phyloP scores from a whole-genome alignment of 2,329 filamentous ascomycete species.

The Colletotrichum australisinense region DNA sequence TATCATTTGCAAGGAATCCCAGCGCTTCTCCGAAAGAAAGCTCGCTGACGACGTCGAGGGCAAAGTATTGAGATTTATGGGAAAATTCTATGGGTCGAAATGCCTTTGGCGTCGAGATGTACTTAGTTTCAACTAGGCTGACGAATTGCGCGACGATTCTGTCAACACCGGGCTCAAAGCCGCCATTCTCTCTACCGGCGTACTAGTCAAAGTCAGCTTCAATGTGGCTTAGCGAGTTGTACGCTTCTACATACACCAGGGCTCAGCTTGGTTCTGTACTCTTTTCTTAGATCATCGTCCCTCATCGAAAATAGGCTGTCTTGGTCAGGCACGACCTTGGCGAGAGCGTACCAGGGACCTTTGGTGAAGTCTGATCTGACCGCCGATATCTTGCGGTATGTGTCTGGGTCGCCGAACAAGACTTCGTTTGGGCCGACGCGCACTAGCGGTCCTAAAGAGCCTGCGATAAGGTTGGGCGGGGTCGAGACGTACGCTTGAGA shows the following conservation, averaged over 20 bases:
- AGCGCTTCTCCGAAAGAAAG: conserved; percentile 42
- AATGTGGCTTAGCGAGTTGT: too few relatives aligned
- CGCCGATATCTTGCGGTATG: conserved; percentile 21
- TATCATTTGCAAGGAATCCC: conserved; percentile 41
- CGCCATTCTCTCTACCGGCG: conserved; percentile 27
- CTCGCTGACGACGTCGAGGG: conserved; percentile 42
- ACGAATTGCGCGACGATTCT: conserved; percentile 17
- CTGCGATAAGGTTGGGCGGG: conserved; percentile 37
- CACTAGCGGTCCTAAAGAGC: conserved; percentile 36
- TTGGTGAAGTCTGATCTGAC: conserved; percentile 34
- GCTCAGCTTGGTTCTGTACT: conserved; percentile 33
- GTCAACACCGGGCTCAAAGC: conserved; percentile 25
- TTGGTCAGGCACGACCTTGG: conserved; percentile 29
- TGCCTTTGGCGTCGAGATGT: conserved; percentile 6
- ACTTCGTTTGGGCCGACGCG: conserved; percentile 38
- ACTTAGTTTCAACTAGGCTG: conserved; percentile 24
- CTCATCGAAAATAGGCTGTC: conserved; percentile 36
- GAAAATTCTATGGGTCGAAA: conserved; percentile 32
- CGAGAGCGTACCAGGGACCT: conserved; percentile 34
- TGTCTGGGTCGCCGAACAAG: conserved; percentile 34
- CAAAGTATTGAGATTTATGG: conserved; percentile 33
- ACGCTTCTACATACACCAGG: conserved; percentile 20
- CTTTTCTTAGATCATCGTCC: conserved; percentile 33
- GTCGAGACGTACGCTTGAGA: too few relatives aligned
- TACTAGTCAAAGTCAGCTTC: conserved; percentile 3